These are phyloP conservation scores for Penicillium maclennaniae DNA, from an alignment of 495 filamentous ascomycete species.

Conservation along the genomic window DNA sequence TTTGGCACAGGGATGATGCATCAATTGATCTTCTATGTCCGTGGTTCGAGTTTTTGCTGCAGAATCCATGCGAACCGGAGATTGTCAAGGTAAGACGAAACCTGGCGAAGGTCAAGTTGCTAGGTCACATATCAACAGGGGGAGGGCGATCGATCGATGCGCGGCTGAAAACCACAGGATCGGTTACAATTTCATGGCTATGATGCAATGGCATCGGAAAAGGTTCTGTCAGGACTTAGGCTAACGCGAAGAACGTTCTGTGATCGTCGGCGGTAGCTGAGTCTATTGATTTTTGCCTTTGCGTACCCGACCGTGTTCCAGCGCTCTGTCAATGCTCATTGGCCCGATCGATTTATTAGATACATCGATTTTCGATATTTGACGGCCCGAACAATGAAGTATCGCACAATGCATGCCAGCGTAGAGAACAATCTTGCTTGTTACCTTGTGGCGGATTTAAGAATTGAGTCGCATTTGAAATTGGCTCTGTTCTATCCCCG, in stretches of 20 bases:
- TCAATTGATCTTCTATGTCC: slow-evolving; percentile 19
- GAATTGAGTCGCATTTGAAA: no score
- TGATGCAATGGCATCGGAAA: slow-evolving; percentile 26
- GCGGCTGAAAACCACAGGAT: slow-evolving; percentile 13
- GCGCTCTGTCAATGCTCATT: slow-evolving; percentile 6
- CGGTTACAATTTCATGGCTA: slow-evolving; percentile 6
- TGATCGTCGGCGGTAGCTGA: slow-evolving; percentile 14
- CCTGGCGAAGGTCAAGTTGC: slow-evolving; percentile 3
- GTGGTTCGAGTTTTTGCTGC: slow-evolving; percentile 1
- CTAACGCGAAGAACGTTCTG: slow-evolving; percentile 14
- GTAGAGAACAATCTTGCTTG: no score
- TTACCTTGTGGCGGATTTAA: no score
- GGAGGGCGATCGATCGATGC: slow-evolving; percentile 24
- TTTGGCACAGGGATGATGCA: slow-evolving; percentile 14
- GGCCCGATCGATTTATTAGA: slow-evolving; percentile 12
- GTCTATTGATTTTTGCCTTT: slow-evolving; percentile 23
- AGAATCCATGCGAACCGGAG: slow-evolving; percentile 4
- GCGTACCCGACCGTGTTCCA: background rate
- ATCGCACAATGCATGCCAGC: no score
- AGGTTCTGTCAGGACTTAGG: slow-evolving; percentile 4
- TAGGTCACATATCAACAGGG: slow-evolving; percentile 15
- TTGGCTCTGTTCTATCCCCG: background rate
- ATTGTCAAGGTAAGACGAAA: slow-evolving; percentile 2
- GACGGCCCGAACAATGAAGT: background rate
- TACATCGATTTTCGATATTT: slow-evolving; percentile 9